phyloP scores from a whole-genome alignment of 192 early-diverging fungal species.

The Endogone sp. region DNA sequence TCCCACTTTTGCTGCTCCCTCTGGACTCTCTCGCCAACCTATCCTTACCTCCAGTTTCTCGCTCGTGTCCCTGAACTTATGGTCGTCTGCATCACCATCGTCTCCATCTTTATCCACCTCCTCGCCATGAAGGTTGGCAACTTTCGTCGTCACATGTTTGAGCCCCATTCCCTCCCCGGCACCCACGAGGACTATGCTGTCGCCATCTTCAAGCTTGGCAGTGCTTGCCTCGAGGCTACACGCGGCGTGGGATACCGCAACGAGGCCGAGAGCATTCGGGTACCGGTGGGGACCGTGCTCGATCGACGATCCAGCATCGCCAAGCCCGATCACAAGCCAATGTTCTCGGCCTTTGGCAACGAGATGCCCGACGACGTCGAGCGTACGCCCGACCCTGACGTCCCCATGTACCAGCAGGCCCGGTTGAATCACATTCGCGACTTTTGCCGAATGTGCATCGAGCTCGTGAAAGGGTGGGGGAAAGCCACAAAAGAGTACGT shows the following conservation, averaged over 20 bases:
- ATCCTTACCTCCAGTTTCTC: conserved; percentile 37
- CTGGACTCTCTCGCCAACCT: conserved; percentile 23
- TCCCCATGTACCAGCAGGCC: not conserved
- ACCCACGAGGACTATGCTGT: conserved; percentile 37
- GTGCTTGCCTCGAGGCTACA: conserved; percentile 42
- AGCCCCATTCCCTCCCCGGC: conserved; percentile 30
- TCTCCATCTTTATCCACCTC: conserved; percentile 9
- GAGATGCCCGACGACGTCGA: not conserved
- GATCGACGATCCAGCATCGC: conserved; percentile 6
- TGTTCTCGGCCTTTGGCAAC: not conserved
- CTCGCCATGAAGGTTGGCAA: conserved; percentile 36
- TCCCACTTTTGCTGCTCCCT: conserved; percentile 34
- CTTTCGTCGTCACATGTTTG: conserved; percentile 41
- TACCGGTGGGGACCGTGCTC: conserved; percentile 36
- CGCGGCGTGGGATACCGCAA: conserved; percentile 38
- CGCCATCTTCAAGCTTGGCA: conserved; percentile 42
- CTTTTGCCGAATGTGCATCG: not conserved
- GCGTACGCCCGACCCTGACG: not conserved
- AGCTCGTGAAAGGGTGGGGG: not conserved
- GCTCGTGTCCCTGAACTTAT: conserved; percentile 40
- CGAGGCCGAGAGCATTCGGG: conserved; percentile 33
- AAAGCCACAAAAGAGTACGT: not conserved
- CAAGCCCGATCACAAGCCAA: not conserved
- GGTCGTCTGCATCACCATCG: conserved; percentile 34
- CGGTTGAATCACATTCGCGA: not conserved